Conservation (phyloP, 768 basidiomycete genomes). For the Aureoboletus auriporus region DNA sequence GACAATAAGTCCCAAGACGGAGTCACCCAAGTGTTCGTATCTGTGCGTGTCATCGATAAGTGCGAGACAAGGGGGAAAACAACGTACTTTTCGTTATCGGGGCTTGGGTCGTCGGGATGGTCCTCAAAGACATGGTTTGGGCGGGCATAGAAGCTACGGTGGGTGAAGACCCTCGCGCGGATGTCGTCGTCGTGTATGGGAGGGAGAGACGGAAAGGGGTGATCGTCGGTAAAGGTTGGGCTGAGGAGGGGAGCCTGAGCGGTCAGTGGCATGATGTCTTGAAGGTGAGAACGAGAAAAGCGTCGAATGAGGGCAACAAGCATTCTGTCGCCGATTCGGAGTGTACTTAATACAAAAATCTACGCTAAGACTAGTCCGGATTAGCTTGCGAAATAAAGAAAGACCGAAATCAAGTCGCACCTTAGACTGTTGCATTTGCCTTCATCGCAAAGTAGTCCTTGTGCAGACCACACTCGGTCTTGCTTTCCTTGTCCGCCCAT, state of each 20-base stretch:
- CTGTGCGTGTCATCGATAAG: conserved; percentile 31
- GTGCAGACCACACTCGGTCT: conserved; percentile 96
- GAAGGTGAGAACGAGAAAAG: no score
- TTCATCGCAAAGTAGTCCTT: conserved; percentile 84
- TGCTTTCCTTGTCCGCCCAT: conserved; percentile 80
- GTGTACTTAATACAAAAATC: no score
- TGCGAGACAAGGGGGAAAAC: neutral
- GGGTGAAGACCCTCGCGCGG: conserved; percentile 63
- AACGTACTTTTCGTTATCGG: conserved; percentile 76
- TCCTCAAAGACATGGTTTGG: conserved; percentile 79
- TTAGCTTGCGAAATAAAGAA: no score
- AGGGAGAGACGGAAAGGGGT: conserved; percentile 54
- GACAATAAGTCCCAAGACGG: conserved; percentile 64
- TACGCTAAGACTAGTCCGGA: no score
- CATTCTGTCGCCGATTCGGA: no score
- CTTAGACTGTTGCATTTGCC: neutral
- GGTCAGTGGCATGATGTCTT: neutral
- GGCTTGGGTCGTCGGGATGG: conserved; percentile 62
- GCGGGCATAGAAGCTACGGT: conserved; percentile 65
- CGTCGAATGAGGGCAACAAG: no score
- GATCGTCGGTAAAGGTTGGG: conserved; percentile 29
- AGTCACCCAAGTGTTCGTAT: conserved; percentile 74
- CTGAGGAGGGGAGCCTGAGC: conserved; percentile 3
- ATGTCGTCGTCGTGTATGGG: conserved; percentile 45
- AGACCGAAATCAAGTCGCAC: no score